Evolutionary conservation across 2,329 filamentous ascomycete genomes (phyloP).

Genomic region (Aspergillus ruber): DNA sequence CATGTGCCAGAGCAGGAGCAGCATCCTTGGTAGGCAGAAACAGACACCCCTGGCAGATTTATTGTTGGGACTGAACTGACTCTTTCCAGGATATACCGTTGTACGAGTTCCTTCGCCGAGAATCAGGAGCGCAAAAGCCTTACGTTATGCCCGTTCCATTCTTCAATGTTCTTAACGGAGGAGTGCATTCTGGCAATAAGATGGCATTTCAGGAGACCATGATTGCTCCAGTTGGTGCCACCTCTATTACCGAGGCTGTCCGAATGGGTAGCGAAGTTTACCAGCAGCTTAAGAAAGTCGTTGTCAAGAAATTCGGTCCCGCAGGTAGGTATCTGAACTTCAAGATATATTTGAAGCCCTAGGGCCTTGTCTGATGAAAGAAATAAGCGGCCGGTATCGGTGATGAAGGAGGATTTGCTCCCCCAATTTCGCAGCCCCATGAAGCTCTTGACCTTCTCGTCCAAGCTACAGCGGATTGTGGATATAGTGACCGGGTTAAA

Average conservation of each 20-base stretch:
- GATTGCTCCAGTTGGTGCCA: slow-evolving; percentile 9
- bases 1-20: slow-evolving; percentile 52
- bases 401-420: slow-evolving; percentile 34
- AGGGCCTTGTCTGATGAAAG: not conserved
- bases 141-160: slow-evolving; percentile 51
- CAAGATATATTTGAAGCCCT: slow-evolving; percentile 4
- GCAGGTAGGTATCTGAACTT: slow-evolving; percentile 10
- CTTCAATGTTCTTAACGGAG: slow-evolving; percentile 54
- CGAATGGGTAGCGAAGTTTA: slow-evolving; percentile 29
- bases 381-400: slow-evolving; percentile 19
- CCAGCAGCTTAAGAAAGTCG: slow-evolving; percentile 22
- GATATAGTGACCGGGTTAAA: slow-evolving; percentile 28
- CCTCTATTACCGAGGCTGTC: slow-evolving; percentile 11
- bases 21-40: slow-evolving; percentile 20
- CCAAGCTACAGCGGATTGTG: slow-evolving; percentile 18
- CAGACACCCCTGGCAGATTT: not conserved
- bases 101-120: not conserved
- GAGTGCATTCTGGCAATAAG: slow-evolving; percentile 30
- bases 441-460: slow-evolving; percentile 30
- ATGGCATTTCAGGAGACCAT: slow-evolving; percentile 47
- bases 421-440: slow-evolving; percentile 27
- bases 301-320: slow-evolving; percentile 23
- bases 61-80: not conserved
- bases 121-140: slow-evolving; percentile 33
- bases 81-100: not conserved